Percentiles rank a stretch among this genome's conserved stretches.
phyloP scores from a whole-genome alignment of 2,329 filamentous ascomycete species.

The Juglanconis sp. region DNA sequence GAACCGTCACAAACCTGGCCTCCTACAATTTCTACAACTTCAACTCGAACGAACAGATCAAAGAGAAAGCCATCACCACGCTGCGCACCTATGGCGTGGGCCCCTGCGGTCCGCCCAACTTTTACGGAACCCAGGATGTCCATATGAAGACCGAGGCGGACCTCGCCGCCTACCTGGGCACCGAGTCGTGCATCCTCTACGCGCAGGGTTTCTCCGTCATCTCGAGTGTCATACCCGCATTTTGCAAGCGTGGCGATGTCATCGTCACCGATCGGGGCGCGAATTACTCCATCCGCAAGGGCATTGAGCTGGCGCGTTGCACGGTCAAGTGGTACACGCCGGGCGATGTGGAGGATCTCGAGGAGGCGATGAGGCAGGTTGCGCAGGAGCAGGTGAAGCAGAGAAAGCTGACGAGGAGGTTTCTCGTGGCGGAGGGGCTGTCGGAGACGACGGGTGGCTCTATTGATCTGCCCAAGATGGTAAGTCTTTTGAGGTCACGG shows the following conservation, averaged over 20 bases:
- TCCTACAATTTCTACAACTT: constrained; percentile 99
- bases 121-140: constrained; percentile 97
- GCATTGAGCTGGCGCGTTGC: constrained; percentile 87
- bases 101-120: constrained; percentile 92
- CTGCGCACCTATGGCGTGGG: constrained; percentile 94
- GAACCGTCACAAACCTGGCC: constrained; percentile 88
- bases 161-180: constrained; percentile 85
- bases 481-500: constrained; percentile 39
- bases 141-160: constrained; percentile 96
- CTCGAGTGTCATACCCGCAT: constrained; percentile 93
- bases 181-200: constrained; percentile 88
- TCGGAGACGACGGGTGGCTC: constrained; percentile 90
- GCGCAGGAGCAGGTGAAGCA: constrained; percentile 80
- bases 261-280: constrained; percentile 93
- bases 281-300: constrained; percentile 92
- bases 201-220: constrained; percentile 96
- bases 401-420: constrained; percentile 85
- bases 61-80: constrained; percentile 91
- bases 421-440: constrained; percentile 92
- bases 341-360: constrained; percentile 91
- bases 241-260: constrained; percentile 94
- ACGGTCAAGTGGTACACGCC: constrained; percentile 93
- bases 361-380: constrained; percentile 79
- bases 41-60: constrained; percentile 84
- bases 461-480: constrained; percentile 79